Evolutionary conservation across 352 stramenopile species (phyloP), one percentile per base, ranked within the genome.

Genomic region (Globisporangium viniferum): DNA sequence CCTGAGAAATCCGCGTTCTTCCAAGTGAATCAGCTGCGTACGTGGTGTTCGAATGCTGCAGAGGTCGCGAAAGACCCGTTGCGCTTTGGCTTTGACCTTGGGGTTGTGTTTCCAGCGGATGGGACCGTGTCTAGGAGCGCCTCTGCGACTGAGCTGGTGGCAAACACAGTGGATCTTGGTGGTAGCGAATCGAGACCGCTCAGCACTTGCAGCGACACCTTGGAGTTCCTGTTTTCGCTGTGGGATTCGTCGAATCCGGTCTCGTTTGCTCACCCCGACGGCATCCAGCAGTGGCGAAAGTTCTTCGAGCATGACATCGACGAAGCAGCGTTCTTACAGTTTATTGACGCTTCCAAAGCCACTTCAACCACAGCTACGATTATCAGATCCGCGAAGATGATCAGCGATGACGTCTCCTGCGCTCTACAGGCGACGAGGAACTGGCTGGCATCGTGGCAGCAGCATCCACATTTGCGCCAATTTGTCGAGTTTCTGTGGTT

Each of bases 401-500:
- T 59, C 9, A 67, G 27, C 12, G 58, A 53, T 0, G 72, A 72
- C 0, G 66, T 79, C 5, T 78, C 67, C 6, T 91, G 83, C 46
- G 69, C 73, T 0, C 61, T 85, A 18, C 70, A 88, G 33, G 59
- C 77, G 4, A 68, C 82, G 7, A 72, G 68, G 0, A 75, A 89
- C 57, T 91, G 83, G 83, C 14, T 91, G 3, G 39, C 72, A 14
- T 90, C 83, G 6, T 89, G 81, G 76, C 70, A 79, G 10, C 76
- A 70, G 20, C 81, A 90, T 24, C 83, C 83, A 7, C 70, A 60
- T 31, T 72, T 82, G 61, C 67, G 69, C 10, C 69, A 81, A 59
- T 82, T 88, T 51, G 72, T 88, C 8, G 81, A 91, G 63, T 72
- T 77, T 33, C 68, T 86, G 24, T 91, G 81, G 83, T 75, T 62